Conservation (phyloP, 1,284 basidiomycete genomes). For the Tilletiopsis washingtonensis region DNA sequence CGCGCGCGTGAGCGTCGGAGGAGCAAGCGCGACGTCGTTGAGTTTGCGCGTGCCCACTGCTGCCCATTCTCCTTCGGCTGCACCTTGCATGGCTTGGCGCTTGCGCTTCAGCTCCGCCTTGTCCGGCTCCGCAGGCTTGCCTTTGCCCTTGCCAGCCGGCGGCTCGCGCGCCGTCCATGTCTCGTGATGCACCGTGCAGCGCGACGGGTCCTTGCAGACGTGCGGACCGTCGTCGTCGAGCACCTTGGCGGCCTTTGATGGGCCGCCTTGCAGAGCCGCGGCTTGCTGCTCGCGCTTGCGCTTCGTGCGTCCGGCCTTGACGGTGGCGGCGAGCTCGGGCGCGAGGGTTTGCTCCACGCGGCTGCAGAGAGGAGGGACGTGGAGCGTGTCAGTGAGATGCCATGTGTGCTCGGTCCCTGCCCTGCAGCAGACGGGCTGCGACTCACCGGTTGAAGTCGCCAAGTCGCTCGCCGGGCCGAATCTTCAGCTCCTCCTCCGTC, state of each 20-base stretch:
- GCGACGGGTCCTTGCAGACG: not conserved
- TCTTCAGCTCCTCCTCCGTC: constrained; percentile 15
- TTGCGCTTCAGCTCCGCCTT: constrained; percentile 21
- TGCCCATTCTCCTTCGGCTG: constrained; percentile 3
- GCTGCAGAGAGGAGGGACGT: too few species aligned
- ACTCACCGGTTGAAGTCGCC: constrained; percentile 39
- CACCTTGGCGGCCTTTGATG: not conserved
- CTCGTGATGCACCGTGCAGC: not conserved
- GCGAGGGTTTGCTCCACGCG: too few species aligned
- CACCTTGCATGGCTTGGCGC: constrained; percentile 8
- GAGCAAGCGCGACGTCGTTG: constrained; percentile 36
- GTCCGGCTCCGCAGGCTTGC: constrained; percentile 9
- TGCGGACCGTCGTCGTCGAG: not conserved
- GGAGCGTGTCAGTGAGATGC: too few species aligned
- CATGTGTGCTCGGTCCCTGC: too few species aligned
- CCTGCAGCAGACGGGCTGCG: constrained; percentile 14
- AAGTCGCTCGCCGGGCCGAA: constrained; percentile 38
- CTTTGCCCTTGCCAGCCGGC: not conserved
- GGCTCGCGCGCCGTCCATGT: not conserved
- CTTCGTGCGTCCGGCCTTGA: not conserved
- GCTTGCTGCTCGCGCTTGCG: not conserved
- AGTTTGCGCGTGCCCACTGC: constrained; percentile 7
- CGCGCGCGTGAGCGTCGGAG: constrained; percentile 28
- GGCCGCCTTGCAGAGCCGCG: too few species aligned
- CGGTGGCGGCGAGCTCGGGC: too few species aligned